Conservation (phyloP, 306 rosid genomes). For the Dryas alaskensis region DNA sequence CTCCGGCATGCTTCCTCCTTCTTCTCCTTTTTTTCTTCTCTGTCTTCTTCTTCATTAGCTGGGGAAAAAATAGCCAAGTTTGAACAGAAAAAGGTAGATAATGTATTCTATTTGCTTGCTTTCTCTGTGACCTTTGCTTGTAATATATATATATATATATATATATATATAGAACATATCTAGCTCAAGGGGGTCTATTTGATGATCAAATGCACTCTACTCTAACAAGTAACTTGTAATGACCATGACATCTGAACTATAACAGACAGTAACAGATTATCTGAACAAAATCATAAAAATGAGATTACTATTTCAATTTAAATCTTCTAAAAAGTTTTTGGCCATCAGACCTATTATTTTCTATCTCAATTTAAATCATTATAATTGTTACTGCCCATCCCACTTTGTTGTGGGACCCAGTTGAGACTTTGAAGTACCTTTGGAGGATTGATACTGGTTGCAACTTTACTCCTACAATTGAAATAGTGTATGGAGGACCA, state of each 20-base stretch:
- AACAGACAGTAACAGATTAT: neutral
- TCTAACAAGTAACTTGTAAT: neutral
- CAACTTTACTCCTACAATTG: constrained; percentile 48
- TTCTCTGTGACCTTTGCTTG: neutral
- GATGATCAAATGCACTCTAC: constrained; percentile 10
- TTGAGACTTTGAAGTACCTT: constrained; percentile 7
- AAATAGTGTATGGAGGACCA: neutral
- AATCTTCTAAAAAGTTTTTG: neutral
- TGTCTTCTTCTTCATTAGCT: neutral
- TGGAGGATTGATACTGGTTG: constrained; percentile 17
- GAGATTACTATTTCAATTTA: neutral
- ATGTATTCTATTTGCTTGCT: neutral
- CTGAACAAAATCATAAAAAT: neutral
- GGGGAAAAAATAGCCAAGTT: neutral
- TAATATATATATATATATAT: too few species aligned
- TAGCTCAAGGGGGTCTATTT: neutral
- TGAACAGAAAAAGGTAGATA: neutral
- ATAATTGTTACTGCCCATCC: neutral
- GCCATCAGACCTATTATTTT: neutral
- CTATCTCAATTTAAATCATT: neutral
- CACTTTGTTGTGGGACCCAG: constrained; percentile 15
- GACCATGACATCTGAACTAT: constrained; percentile 19
- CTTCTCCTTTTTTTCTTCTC: neutral
- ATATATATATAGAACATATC: neutral
- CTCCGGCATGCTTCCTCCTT: neutral